Base-by-base conservation (phyloP, 2,329 filamentous ascomycete species). In the Boeremia exigua region DNA sequence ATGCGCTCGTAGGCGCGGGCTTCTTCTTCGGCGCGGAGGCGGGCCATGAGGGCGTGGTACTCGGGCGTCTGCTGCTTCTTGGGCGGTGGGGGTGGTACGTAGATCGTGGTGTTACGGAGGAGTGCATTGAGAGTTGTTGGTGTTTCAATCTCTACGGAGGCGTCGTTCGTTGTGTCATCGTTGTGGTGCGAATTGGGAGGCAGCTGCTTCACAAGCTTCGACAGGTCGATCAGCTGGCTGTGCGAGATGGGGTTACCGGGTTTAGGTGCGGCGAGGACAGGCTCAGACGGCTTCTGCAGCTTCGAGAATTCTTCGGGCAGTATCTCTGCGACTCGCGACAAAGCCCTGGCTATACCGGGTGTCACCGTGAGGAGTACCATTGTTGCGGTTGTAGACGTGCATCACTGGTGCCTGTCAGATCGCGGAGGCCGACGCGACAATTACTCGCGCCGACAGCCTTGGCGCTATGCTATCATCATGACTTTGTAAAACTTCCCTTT, bases 311-410 rank as follows among this genome's bases (percentile, higher is more conserved):
- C 62, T 14, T 67, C 65, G 7, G 63, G 58, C 10, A 56, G 56
- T 40, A 58, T 15, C 43, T 58, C 37, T 36, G 57, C 58, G 56
- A 73, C 72, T 55, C 65, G 73, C 14, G 79, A 66, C 10, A 93
- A 69, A 0, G 83, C 88, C 72, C 86, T 85, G 76, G 88, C 84
- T 28, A 91, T 85, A 63, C 84, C 79, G 65, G 84, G 74, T 4
- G 89, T 93, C 81, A 92, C 88, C n/a, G 87, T 90, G 37, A 95
- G 85, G 38, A 90, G 80, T 15, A 93, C 89, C 90, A 94, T 94
- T 44, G 38, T 23, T 44, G 47, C 19, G 45, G 46, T 7, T 14
- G 33, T 25, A 15, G 25, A 19, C 25, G 32, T 56, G 30, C 15
- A 42, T 23, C 15, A 28, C 33, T 37, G 44, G 40, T 39, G 49